Conservation (phyloP, 1,139 yeast genomes). For the Diutina catenulata region DNA sequence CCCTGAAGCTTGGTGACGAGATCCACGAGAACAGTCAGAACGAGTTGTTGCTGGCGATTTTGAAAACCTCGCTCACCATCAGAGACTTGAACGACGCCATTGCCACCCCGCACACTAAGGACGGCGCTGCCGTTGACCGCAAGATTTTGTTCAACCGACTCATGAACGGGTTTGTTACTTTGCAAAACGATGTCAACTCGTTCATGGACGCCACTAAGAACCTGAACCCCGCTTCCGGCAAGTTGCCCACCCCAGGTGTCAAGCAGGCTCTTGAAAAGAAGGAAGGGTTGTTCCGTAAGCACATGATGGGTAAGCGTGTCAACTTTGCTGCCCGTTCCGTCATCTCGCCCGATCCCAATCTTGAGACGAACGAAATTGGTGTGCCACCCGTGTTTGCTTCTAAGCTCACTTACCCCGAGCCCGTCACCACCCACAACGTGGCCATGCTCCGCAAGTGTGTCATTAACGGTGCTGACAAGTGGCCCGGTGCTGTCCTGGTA, state of each 20-base stretch:
- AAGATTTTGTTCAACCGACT: constrained; percentile 74
- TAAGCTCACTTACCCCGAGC: constrained; percentile 94
- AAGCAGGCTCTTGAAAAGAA: constrained; percentile 97
- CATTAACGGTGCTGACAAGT: constrained; percentile 89
- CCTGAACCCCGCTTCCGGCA: constrained; percentile 59
- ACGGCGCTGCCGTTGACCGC: constrained; percentile 43
- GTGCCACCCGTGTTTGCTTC: constrained; percentile 97
- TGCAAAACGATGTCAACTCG: constrained; percentile 92
- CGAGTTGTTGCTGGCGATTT: constrained; percentile 68
- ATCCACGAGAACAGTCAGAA: constrained; percentile 92
- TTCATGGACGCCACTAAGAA: constrained; percentile 88
- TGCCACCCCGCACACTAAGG: constrained; percentile 45
- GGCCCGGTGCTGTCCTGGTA: constrained; percentile 98
- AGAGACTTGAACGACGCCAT: constrained; percentile 83
- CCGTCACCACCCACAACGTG: constrained; percentile 89
- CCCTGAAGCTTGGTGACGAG: constrained; percentile 94
- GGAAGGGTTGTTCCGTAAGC: constrained; percentile 96
- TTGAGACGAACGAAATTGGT: constrained; percentile 96
- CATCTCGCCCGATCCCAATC: constrained; percentile 96
- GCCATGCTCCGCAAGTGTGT: constrained; percentile 90
- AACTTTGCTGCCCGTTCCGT: constrained; percentile 98
- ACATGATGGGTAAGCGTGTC: constrained; percentile 99
- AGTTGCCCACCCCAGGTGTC: constrained; percentile 81
- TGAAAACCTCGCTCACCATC: constrained; percentile 70
- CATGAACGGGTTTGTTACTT: constrained; percentile 89